Conservation (phyloP, 2,329 filamentous ascomycete species). For the Thermothelomyces thermophilus region DNA sequence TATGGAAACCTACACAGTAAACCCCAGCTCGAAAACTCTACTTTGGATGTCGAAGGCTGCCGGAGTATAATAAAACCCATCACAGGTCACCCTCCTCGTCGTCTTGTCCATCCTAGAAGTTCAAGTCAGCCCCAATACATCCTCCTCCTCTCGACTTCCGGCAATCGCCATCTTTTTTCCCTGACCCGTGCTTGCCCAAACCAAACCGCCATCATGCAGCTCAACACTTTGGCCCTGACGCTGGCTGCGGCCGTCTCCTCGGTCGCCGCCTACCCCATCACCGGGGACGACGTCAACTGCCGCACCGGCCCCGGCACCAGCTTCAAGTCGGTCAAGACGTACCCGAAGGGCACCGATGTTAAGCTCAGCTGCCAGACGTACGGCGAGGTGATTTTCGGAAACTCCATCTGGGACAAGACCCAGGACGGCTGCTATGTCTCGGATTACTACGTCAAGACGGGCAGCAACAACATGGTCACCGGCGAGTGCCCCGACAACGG, state of each 20-base stretch:
- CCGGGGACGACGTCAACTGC: conserved; percentile 14
- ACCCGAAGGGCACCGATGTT: conserved; percentile 5
- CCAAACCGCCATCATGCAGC: conserved; percentile 12
- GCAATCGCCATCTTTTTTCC: too few relatives aligned
- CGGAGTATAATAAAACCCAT: too few relatives aligned
- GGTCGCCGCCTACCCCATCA: conserved; percentile 13
- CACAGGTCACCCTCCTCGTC: too few relatives aligned
- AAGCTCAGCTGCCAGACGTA: conserved; percentile 7
- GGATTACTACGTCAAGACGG: conserved; percentile 14
- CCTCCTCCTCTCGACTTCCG: too few relatives aligned
- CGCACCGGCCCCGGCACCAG: conserved; percentile 11
- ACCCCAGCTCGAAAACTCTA: too few relatives aligned
- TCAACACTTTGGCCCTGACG: conserved; percentile 4
- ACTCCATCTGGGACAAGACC: conserved; percentile 13
- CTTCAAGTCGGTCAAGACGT: conserved; percentile 8
- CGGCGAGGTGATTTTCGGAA: conserved; percentile 8
- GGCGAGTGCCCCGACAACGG: conserved; percentile 1
- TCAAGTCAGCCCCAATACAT: too few relatives aligned
- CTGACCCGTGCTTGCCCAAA: too few relatives aligned
- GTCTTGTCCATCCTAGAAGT: too few relatives aligned
- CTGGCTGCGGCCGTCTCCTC: conserved; percentile 7
- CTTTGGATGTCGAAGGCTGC: too few relatives aligned
- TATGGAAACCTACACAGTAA: too few relatives aligned
- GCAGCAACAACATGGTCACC: conserved; percentile 3
- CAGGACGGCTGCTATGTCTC: conserved; percentile 13